A percentile compares a stretch with the other conserved stretches of the same genome.
Conservation (phyloP, 2,329 filamentous ascomycete genomes). For the Fusarium poae region DNA sequence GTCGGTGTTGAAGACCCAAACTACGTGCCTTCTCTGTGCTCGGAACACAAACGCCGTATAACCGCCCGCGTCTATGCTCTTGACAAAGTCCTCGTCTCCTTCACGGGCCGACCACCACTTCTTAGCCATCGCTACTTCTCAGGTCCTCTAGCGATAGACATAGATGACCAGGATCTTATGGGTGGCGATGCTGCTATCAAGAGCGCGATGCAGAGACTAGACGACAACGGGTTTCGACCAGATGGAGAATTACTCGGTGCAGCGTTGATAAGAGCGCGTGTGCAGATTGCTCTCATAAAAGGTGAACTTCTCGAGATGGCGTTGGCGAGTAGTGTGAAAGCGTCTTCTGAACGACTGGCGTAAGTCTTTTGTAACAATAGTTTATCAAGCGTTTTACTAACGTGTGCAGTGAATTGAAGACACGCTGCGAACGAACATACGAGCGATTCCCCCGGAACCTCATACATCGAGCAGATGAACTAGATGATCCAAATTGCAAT, state of each 20-base stretch:
- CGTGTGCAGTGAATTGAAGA: conserved; percentile 53
- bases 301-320: conserved; percentile 72
- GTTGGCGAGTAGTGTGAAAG: conserved; percentile 52
- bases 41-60: conserved; percentile 52
- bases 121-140: conserved; percentile 66
- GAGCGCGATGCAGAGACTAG: conserved; percentile 52
- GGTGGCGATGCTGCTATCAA: conserved; percentile 53
- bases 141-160: conserved; percentile 66
- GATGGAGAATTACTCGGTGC: conserved; percentile 58
- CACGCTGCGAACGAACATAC: conserved; percentile 51
- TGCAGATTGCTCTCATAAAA: conserved; percentile 62
- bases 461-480: conserved; percentile 55
- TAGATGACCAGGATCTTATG: conserved; percentile 64
- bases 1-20: conserved; percentile 41
- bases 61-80: conserved; percentile 56
- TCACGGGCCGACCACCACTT: conserved; percentile 67
- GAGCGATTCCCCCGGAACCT: conserved; percentile 56
- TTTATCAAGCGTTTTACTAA: conserved; percentile 11
- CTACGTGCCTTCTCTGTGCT: conserved; percentile 53
- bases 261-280: conserved; percentile 62
- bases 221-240: conserved; percentile 66
- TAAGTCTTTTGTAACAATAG: conserved; percentile 4
- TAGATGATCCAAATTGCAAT: conserved; percentile 52
- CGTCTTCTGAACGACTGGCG: conserved; percentile 39
- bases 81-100: conserved; percentile 65